Conservation (phyloP, 83 land plant species). For the Picea abies region DNA sequence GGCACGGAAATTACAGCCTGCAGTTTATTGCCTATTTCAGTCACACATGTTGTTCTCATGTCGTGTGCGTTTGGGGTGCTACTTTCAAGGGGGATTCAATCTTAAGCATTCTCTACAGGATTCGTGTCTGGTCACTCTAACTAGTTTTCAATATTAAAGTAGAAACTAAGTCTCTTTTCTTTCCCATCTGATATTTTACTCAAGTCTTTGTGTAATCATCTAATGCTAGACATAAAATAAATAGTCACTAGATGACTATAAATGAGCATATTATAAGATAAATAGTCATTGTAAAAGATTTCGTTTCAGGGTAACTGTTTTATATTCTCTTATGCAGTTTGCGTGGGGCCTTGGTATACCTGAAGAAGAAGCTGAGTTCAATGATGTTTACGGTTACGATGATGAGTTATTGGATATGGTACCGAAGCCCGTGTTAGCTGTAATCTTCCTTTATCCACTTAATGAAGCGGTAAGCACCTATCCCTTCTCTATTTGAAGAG, state of each 20-base stretch:
- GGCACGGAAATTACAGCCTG: not conserved
- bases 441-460: slow-evolving; percentile 81
- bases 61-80: not conserved
- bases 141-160: not conserved
- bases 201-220: not conserved
- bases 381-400: slow-evolving; percentile 95
- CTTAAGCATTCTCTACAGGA: not conserved
- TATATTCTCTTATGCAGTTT: slow-evolving; percentile 55
- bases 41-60: not conserved
- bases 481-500: not conserved
- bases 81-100: not conserved
- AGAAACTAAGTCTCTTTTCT: not conserved
- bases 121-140: not conserved
- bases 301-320: not conserved
- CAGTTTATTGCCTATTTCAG: not conserved
- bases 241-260: not conserved
- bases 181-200: not conserved
- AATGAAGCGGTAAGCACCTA: slow-evolving; percentile 51
- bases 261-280: not conserved
- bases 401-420: slow-evolving; percentile 96
- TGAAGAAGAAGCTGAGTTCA: slow-evolving; percentile 71
- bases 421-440: slow-evolving; percentile 94
- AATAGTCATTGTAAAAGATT: not conserved
- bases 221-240: not conserved
- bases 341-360: slow-evolving; percentile 91